Conservation (phyloP, 441 rosid genomes). For the Croton laevigatus region DNA sequence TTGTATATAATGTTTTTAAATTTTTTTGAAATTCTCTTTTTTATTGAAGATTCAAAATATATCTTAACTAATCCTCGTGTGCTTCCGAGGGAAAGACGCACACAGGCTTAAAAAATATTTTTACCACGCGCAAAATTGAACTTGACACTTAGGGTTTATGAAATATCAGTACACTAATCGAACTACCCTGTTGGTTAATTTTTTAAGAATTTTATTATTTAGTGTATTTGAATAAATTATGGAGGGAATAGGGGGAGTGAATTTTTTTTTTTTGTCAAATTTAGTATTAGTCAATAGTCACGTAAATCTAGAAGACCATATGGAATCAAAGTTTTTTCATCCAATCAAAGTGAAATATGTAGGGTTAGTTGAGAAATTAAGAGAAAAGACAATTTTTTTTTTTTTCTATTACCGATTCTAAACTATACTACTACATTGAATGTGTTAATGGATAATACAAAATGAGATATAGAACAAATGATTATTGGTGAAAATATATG, state of each 20-base stretch:
- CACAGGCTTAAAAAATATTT: too few species aligned
- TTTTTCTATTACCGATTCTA: slow-evolving; percentile 12
- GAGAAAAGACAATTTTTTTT: slow-evolving; percentile 14
- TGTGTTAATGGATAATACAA: slow-evolving; percentile 3
- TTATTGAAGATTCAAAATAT: too few species aligned
- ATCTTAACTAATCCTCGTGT: too few species aligned
- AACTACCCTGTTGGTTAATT: too few species aligned
- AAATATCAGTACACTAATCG: too few species aligned
- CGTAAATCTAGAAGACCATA: slow-evolving; percentile 11
- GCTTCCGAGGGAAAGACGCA: too few species aligned
- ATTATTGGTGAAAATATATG: slow-evolving; percentile 3
- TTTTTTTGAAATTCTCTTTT: too few species aligned
- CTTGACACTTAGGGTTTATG: too few species aligned
- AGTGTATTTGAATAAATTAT: neutral
- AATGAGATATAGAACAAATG: neutral
- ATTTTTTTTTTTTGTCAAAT: slow-evolving; percentile 1
- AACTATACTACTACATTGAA: neutral
- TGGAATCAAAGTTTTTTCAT: slow-evolving; percentile 19
- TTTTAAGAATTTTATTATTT: too few species aligned
- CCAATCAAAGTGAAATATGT: slow-evolving; percentile 10
- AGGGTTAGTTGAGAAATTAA: neutral
- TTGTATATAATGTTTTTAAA: too few species aligned
- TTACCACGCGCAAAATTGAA: too few species aligned
- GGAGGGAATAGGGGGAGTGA: neutral
- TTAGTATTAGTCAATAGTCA: neutral